Conservation (phyloP, 768 basidiomycete species). For the Suillus sp. region DNA sequence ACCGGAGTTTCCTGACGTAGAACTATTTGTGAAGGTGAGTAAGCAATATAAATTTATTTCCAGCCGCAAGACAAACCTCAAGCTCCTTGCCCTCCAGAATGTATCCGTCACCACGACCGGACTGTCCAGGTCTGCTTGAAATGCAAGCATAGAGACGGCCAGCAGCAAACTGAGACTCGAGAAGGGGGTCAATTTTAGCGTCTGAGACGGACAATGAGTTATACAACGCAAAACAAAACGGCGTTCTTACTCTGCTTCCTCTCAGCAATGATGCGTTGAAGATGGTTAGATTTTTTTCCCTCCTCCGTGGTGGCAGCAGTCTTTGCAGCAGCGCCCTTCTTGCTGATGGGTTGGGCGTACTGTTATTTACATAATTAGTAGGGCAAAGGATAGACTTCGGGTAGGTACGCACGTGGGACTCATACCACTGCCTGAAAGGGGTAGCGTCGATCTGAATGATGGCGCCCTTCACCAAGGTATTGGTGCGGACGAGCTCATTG, state of each 20-base stretch:
- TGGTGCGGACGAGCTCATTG: conserved; percentile 99
- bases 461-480: conserved; percentile 96
- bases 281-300: conserved; percentile 89
- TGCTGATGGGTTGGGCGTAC: conserved; percentile 95
- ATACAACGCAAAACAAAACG: conserved; percentile 9
- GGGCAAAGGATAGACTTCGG: background rate
- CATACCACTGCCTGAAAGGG: conserved; percentile 99
- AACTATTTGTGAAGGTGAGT: conserved; percentile 56
- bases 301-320: conserved; percentile 54
- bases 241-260: conserved; percentile 78
- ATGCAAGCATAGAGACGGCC: conserved; percentile 95
- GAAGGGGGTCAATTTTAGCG: conserved; percentile 87
- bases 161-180: conserved; percentile 89
- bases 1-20: conserved; percentile 91
- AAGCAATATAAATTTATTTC: background rate
- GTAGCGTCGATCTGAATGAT: conserved; percentile 98
- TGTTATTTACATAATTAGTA: conserved; percentile 33
- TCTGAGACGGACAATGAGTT: conserved; percentile 45
- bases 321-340: conserved; percentile 68
- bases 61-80: conserved; percentile 58
- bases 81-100: conserved; percentile 98
- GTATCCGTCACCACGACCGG: conserved; percentile 95
- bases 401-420: conserved; percentile 81
- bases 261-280: conserved; percentile 82
- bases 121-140: conserved; percentile 95